Evolutionary conservation across 139 green algal genomes (phyloP).

Genomic region (Closterium sp.): DNA sequence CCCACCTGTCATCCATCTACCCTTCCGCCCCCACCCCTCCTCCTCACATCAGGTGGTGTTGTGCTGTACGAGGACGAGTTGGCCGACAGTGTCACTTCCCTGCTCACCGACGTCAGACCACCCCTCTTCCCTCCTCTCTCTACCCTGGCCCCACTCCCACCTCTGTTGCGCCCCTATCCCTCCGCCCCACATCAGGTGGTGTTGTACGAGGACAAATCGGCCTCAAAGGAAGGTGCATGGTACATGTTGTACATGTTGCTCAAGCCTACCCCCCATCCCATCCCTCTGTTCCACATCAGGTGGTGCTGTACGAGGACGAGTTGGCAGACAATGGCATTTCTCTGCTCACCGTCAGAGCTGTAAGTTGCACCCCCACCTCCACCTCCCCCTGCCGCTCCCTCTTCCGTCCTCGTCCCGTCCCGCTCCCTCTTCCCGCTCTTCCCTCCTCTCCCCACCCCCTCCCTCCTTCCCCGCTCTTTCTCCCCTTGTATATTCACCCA

Average conservation of each 20-base stretch:
- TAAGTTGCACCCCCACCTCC: not conserved
- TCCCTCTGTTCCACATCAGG: not conserved
- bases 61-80: constrained; percentile 56
- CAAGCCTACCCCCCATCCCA: too few species aligned
- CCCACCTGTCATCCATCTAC: not conserved
- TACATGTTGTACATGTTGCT: too few species aligned
- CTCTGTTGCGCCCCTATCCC: too few species aligned
- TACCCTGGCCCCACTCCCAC: constrained; percentile 10
- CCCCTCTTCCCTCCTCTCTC: constrained; percentile 29
- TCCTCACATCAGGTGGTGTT: constrained; percentile 36
- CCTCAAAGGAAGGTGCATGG: too few species aligned
- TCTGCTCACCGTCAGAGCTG: too few species aligned
- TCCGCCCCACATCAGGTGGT: not conserved
- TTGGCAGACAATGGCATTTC: not conserved
- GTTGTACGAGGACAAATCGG: not conserved
- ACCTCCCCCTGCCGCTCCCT: not conserved
- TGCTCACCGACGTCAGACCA: too few species aligned
- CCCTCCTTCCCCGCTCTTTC: not conserved
- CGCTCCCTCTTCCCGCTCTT: too few species aligned
- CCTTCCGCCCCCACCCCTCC: not conserved
- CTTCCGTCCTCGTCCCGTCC: not conserved
- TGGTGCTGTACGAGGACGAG: not conserved
- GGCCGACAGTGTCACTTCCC: constrained; percentile 52
- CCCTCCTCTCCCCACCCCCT: not conserved
- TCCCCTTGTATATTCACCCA: constrained; percentile 8